Evolutionary conservation across 768 basidiomycete species (phyloP).

Genomic region (Leccinum truebloodii): DNA sequence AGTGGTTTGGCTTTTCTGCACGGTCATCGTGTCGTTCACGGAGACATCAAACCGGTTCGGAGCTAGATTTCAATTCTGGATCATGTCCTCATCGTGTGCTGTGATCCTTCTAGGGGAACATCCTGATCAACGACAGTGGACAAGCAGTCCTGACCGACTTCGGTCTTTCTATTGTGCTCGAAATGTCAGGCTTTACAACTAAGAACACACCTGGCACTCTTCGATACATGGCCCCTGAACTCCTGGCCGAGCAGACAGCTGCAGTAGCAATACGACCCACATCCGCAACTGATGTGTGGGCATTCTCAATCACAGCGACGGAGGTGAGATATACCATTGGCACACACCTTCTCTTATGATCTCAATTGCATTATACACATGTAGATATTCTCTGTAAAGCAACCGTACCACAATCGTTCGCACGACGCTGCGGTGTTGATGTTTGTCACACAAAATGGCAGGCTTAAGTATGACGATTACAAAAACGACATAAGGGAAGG

Average conservation of each 20-base stretch:
- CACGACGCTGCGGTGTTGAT: conserved; percentile 22
- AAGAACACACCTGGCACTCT: conserved; percentile 36
- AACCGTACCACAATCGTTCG: conserved; percentile 20
- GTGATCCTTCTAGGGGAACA: conserved; percentile 33
- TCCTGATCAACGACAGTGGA: conserved; percentile 35
- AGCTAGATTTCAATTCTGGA: conserved; percentile 6
- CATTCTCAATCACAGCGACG: conserved; percentile 38
- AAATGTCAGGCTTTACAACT: conserved; percentile 38
- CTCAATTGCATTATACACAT: not conserved
- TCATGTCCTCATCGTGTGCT: not conserved
- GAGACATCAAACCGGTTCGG: conserved; percentile 40
- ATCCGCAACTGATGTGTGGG: conserved; percentile 36
- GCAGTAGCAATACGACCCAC: conserved; percentile 25
- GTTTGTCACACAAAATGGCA: conserved; percentile 15
- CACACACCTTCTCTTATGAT: not conserved
- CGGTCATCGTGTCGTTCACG: conserved; percentile 30
- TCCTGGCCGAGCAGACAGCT: conserved; percentile 24
- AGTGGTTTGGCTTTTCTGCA: conserved; percentile 30
- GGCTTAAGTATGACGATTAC: conserved; percentile 22
- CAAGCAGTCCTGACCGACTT: conserved; percentile 40
- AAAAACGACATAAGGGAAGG: conserved; percentile 18
- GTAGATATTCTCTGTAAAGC: conserved; percentile 27
- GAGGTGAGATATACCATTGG: conserved; percentile 26
- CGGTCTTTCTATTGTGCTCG: conserved; percentile 40
- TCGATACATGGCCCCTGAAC: conserved; percentile 43